Conservation (phyloP, 1,284 basidiomycete species). For the Malassezia sympodialis region DNA sequence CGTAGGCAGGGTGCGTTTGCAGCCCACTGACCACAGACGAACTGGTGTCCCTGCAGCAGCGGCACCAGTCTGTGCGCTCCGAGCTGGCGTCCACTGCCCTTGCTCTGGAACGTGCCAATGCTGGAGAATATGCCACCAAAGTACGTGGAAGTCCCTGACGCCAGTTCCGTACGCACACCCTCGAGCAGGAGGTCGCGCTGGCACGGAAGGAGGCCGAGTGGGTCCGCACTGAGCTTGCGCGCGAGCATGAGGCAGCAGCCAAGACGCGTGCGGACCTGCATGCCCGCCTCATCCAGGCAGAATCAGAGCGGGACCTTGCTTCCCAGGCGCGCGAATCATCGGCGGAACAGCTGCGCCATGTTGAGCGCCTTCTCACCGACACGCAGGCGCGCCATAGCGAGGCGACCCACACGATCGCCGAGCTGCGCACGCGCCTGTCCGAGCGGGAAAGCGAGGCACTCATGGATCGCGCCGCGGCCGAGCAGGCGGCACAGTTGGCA, state of each 20-base stretch:
- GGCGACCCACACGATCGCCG: slow-evolving; percentile 61
- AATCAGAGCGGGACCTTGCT: slow-evolving; percentile 61
- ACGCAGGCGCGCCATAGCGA: slow-evolving; percentile 63
- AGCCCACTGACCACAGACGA: slow-evolving; percentile 20
- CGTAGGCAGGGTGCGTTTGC: slow-evolving; percentile 21
- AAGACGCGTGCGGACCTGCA: slow-evolving; percentile 57
- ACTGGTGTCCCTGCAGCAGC: slow-evolving; percentile 23
- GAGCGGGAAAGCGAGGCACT: slow-evolving; percentile 69
- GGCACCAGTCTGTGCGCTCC: slow-evolving; percentile 29
- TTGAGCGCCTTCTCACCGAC: slow-evolving; percentile 60
- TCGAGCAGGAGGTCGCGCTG: slow-evolving; percentile 66
- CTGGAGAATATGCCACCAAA: slow-evolving; percentile 30
- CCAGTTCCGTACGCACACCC: slow-evolving; percentile 68
- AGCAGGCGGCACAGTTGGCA: slow-evolving; percentile 65
- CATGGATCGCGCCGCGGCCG: slow-evolving; percentile 62
- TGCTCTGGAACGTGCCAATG: slow-evolving; percentile 31
- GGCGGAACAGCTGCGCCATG: slow-evolving; percentile 59
- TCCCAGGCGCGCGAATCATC: slow-evolving; percentile 58
- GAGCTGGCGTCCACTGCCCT: slow-evolving; percentile 30
- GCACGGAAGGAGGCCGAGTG: slow-evolving; percentile 64
- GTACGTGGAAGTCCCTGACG: slow-evolving; percentile 9
- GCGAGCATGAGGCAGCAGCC: slow-evolving; percentile 26
- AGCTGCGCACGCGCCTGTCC: slow-evolving; percentile 62
- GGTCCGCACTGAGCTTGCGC: slow-evolving; percentile 33
- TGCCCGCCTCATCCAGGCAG: slow-evolving; percentile 54